Evolutionary conservation across 2,329 filamentous ascomycete genomes (phyloP), one percentile per base, ranked within the genome.

Genomic region (Venturiaceae sp.): DNA sequence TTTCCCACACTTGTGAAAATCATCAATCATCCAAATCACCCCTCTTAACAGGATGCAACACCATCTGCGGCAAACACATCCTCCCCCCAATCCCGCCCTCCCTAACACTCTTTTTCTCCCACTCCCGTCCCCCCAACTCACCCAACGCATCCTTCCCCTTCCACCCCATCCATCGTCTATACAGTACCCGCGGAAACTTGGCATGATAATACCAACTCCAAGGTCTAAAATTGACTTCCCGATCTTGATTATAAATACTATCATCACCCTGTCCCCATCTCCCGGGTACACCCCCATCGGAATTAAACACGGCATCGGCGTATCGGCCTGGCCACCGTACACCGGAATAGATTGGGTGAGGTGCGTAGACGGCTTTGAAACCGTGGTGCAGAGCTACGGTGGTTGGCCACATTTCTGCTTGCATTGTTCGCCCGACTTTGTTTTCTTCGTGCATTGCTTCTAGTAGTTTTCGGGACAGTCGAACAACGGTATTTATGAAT

Each of bases 351-450:
- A 95, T 81, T 1, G 92, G 90, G 66, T 97, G 92, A 1, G 92
- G 92, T 2, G 86, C 90, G 64, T 87, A 95, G 14, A 96, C 91
- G 37, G 90, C 91, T 75, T 96, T 97, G 74, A 89, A 85, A 11
- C 92, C 92, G 69, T 96, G 92, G 61, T 96, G 92, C 9, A 97
- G 80, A 1, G 92, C 89, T 1, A 89, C 85, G 0, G 88, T 94
- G 1, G 87, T 86, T 0, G 92, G 90, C 90, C 90, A 96, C 92
- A 96, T 96, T 72, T 97, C 92, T 0, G 91, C 89, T 70, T 95
- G 95, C 76, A 94, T 95, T 63, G 89, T 88, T 72, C 95, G 88
- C 65, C 91, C 92, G 68, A 87, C 86, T 66, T 89, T 82, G 32
- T 92, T 96, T 75, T 96, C 91, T 58, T 84, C 82, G 76, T 97